These are phyloP conservation scores for Citrus australasica DNA, from an alignment of 345 rosid genomes.

Conservation along the genomic window DNA sequence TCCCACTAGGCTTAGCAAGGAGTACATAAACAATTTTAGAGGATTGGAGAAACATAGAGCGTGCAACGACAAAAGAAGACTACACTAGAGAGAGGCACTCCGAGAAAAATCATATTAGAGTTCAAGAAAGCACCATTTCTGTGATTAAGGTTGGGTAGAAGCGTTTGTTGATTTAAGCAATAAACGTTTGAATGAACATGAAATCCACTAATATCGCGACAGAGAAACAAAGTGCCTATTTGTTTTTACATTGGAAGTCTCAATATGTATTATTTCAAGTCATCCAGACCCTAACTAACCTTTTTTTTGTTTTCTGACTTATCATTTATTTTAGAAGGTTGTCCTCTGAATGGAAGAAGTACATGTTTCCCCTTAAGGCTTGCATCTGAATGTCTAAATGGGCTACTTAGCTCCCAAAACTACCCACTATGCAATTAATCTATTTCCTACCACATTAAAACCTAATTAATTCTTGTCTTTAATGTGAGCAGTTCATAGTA, in stretches of 20 bases:
- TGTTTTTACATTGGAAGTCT: not conserved
- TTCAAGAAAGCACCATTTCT: not conserved
- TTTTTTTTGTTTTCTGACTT: not conserved
- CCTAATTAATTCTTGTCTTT: no score
- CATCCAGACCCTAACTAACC: not conserved
- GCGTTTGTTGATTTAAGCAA: not conserved
- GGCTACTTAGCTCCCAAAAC: no score
- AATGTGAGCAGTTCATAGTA: no score
- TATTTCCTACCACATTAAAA: no score
- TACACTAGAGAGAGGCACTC: not conserved
- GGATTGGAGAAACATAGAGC: not conserved
- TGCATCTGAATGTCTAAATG: no score
- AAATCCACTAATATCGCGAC: not conserved
- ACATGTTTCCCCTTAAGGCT: no score
- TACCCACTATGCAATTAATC: no score
- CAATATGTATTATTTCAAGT: not conserved
- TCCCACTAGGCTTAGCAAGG: not conserved
- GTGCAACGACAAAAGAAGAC: not conserved
- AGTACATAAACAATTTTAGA: not conserved
- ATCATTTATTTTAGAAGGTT: not conserved
- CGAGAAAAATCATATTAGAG: not conserved
- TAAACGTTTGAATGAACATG: not conserved
- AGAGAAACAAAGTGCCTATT: not conserved
- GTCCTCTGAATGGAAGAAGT: not conserved
- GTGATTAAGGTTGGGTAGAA: not conserved